These are phyloP conservation scores for Keithomyces neogunnii DNA, from an alignment of 2,329 filamentous ascomycete genomes.

Conservation along the genomic window DNA sequence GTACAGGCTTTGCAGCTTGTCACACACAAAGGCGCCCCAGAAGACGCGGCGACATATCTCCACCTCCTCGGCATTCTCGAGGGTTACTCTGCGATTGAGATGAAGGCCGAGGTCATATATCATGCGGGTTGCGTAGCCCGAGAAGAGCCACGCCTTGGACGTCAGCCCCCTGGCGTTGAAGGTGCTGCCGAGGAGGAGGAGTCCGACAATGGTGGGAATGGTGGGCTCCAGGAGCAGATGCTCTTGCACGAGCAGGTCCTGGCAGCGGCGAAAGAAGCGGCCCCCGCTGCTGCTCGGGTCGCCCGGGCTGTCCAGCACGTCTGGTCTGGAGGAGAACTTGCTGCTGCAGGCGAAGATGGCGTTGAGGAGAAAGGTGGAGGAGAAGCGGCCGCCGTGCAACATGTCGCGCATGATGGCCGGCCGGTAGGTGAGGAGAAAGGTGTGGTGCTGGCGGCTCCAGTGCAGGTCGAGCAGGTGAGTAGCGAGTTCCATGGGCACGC, in stretches of 20 bases:
- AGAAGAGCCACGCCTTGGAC: slow-evolving; percentile 48
- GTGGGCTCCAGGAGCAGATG: slow-evolving; percentile 35
- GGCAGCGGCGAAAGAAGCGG: slow-evolving; percentile 36
- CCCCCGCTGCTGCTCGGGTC: slow-evolving; percentile 40
- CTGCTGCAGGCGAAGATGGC: slow-evolving; percentile 40
- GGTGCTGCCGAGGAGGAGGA: slow-evolving; percentile 42
- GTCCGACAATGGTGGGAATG: slow-evolving; percentile 45
- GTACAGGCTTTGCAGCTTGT: slow-evolving; percentile 47
- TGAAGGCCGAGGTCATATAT: slow-evolving; percentile 47
- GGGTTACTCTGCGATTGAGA: slow-evolving; percentile 25
- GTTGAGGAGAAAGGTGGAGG: slow-evolving; percentile 47
- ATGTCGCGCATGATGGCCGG: slow-evolving; percentile 45
- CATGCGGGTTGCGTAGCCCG: slow-evolving; percentile 47
- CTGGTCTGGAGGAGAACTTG: slow-evolving; percentile 36
- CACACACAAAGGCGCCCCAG: slow-evolving; percentile 22
- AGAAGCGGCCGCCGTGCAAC: slow-evolving; percentile 46
- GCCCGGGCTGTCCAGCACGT: slow-evolving; percentile 34
- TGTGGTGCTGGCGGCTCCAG: slow-evolving; percentile 45
- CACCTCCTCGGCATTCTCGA: slow-evolving; percentile 33
- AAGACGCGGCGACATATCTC: slow-evolving; percentile 27
- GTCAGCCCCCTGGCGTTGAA: slow-evolving; percentile 42
- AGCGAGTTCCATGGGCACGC: slow-evolving; percentile 41
- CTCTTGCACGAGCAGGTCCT: slow-evolving; percentile 32
- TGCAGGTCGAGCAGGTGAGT: slow-evolving; percentile 42
- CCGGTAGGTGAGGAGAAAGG: slow-evolving; percentile 40